Evolutionary conservation across 305 asterid species (phyloP).

Genomic region (Coffea humblotiana): DNA sequence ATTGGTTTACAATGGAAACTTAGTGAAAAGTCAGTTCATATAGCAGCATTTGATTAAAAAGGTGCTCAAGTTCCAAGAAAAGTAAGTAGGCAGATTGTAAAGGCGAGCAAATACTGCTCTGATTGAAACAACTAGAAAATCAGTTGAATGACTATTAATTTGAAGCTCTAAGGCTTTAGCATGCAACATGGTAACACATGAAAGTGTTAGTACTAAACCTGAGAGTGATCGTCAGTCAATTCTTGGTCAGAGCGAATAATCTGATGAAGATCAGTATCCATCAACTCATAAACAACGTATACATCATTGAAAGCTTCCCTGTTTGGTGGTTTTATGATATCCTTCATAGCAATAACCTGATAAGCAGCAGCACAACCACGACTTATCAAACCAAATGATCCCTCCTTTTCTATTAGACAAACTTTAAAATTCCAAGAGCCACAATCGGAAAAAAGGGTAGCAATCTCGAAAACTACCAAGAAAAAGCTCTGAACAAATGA

Average conservation of each 20-base stretch:
- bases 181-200: background rate
- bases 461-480: background rate
- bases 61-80: background rate
- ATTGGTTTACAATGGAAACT: background rate
- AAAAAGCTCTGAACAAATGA: background rate
- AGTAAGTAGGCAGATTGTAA: background rate
- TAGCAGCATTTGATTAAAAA: background rate
- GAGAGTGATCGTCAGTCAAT: constrained; percentile 78
- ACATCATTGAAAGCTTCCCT: constrained; percentile 74
- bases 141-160: background rate
- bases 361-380: constrained; percentile 4
- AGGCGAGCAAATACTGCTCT: background rate
- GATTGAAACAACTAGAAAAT: background rate
- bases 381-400: background rate
- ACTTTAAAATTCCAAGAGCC: background rate
- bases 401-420: background rate
- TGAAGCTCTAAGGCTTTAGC: background rate
- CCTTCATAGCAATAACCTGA: constrained; percentile 81
- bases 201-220: constrained; percentile 36
- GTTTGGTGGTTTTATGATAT: constrained; percentile 72
- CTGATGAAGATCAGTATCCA: constrained; percentile 91
- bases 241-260: constrained; percentile 78
- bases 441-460: background rate
- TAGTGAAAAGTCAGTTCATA: background rate
- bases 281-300: constrained; percentile 71